Evolutionary conservation across 371 early-diverging fungal species (phyloP), one percentile per base, ranked within the genome.

Genomic region (Mortierella sp.): DNA sequence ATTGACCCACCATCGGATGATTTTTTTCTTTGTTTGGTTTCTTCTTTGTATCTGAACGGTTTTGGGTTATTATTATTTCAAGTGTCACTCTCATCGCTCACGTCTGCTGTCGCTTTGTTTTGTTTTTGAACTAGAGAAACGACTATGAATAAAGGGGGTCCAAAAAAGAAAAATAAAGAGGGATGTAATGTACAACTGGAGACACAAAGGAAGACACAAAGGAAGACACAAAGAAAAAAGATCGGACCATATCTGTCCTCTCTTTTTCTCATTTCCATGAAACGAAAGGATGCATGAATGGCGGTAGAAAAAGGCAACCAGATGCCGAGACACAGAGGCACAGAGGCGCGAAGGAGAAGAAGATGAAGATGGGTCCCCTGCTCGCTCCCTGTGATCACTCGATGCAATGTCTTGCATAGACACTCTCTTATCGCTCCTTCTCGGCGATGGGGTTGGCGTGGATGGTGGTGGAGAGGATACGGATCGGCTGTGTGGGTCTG

Each of bases 361-460:
- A 51, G 51, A 51, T 4, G 5, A 51, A 51, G 48, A 21, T 5
- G 51, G 51, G 21, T 21, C 4, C 11, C 16, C 3, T 41, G 6
- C 41, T 41, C 35, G 48, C 48, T 51, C 51, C 21, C 51, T 51
- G 51, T 21, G 21, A 51, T 51, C 21, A 51, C 1, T 21, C 51
- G 6, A 21, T 51, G 51, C 51, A 51, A 51, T 51, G 51, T 51
- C 51, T 51, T 51, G 6, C 51, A n/a, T 18, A 71, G 29, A 8
- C 29, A 18, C 49, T 71, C 14, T 41, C 41, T 75, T 54, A 75
- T 14, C 80, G 80, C n/a, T 84, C 86, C 41, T 76, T 70, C 49
- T 97, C 96, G 5, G 99, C 98, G 49, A 98, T 90, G 12, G 99
- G 99, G 84, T 99, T 99, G n/a, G 99, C 98, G 89, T 98, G 98